Conservation (phyloP, 805 yeast species). For the Zygotorulaspora sp. region DNA sequence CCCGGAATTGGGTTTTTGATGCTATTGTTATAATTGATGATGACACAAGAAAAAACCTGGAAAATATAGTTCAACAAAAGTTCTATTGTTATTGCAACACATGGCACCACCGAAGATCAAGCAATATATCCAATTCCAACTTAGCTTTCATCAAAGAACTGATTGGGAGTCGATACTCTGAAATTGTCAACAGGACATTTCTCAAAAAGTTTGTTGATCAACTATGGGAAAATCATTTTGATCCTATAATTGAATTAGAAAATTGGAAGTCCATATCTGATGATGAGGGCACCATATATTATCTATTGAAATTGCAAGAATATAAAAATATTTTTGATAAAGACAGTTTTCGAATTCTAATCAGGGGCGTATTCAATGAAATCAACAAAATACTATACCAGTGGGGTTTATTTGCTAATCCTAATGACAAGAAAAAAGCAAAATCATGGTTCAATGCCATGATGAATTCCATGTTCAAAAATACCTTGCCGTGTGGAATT, state of each 20-base stretch:
- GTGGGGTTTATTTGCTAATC: slow-evolving; percentile 22
- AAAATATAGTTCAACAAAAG: slow-evolving; percentile 10
- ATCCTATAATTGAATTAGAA: slow-evolving; percentile 23
- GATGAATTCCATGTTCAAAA: slow-evolving; percentile 16
- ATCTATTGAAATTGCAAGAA: slow-evolving; percentile 11
- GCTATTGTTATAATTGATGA: slow-evolving; percentile 13
- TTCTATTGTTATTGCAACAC: slow-evolving; percentile 14
- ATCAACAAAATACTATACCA: slow-evolving; percentile 22
- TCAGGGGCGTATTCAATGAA: slow-evolving; percentile 22
- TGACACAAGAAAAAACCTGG: slow-evolving; percentile 4
- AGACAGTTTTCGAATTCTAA: slow-evolving; percentile 8
- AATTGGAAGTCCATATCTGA: slow-evolving; percentile 8
- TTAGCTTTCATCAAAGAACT: slow-evolving; percentile 15
- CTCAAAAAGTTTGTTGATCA: slow-evolving; percentile 18
- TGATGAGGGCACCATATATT: slow-evolving; percentile 16
- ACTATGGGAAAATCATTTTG: slow-evolving; percentile 27
- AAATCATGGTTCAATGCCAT: slow-evolving; percentile 25
- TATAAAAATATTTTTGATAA: slow-evolving; percentile 15
- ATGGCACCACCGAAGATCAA: slow-evolving; percentile 22
- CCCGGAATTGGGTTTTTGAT: slow-evolving; percentile 22
- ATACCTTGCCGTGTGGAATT: slow-evolving; percentile 8
- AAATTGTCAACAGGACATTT: slow-evolving; percentile 12
- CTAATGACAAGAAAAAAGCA: slow-evolving; percentile 12
- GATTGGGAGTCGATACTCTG: slow-evolving; percentile 12
- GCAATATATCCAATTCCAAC: slow-evolving; percentile 9